Base-by-base conservation (phyloP, 768 basidiomycete species). In the Phylloporus sp. region DNA sequence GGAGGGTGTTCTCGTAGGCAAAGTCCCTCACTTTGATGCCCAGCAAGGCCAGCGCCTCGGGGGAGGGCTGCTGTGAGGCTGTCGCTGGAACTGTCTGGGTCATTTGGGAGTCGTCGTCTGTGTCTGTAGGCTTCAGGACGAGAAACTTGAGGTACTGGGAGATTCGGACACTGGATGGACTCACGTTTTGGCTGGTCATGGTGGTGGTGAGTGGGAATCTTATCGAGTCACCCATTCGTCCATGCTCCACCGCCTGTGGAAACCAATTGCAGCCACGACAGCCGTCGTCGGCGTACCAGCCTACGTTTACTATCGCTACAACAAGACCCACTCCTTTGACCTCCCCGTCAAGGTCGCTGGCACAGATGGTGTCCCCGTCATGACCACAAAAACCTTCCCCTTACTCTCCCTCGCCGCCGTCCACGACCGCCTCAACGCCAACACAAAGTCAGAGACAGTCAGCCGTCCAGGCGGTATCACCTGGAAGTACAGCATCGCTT, bases 401-500 rank as follows among this genome's bases (percentile, higher is more conserved):
- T 65, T 90, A 2, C 72, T 86, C 9, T 73, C 87, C 24, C 74
- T 80, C 59, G 69, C 72, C 47, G 70, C 74, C 27, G 67, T 86
- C 39, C 79, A 89, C 45, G 70, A 75, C 15, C 81, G 82, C 22
- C 76, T 91, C 45, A 74, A 67, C 41, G 78, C 81, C 58, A 72
- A 80, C 55, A 79, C 81, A 4, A 73, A 72, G 4, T 69, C 70
- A 16, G 71, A 80, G 48, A 72, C 71, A 18, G 70, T 78, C 41
- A 51, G 71, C 12, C 73, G 80, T 36, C 82, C 80, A 0, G 74
- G 74, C 29, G 82, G 84, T 16, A 70, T 81, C 47, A 69, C 76
- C 12, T 91, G 89, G 89, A 84, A 79, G 57, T 85, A 86, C 69
- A 78, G 85, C 43, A 95, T 87, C 4, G 89, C 91, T 16, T 80